Percentiles rank a stretch among this genome's conserved stretches.
phyloP scores from a whole-genome alignment of 2,329 filamentous ascomycete genomes.

The Didymella pinodella region DNA sequence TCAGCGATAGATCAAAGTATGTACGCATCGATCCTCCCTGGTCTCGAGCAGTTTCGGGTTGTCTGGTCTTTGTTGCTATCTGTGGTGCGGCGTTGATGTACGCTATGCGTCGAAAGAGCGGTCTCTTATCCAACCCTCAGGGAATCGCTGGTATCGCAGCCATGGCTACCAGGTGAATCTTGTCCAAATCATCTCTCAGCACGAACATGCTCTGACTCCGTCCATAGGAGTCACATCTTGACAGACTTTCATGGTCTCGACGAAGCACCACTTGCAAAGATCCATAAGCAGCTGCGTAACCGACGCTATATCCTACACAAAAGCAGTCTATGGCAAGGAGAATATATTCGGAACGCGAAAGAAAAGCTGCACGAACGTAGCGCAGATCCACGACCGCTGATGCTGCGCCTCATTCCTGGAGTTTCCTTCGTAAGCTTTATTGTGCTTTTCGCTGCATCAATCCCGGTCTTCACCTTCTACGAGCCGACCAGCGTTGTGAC shows the following conservation, averaged over 20 bases:
- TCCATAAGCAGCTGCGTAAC: conserved; percentile 71
- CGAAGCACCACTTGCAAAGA: conserved; percentile 69
- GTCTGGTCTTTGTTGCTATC: conserved; percentile 65
- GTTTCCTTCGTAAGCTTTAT: conserved; percentile 68
- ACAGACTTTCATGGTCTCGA: conserved; percentile 78
- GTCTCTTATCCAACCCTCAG: conserved; percentile 72
- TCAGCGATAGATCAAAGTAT: conserved; percentile 58
- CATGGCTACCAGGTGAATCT: conserved; percentile 67
- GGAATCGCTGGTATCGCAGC: conserved; percentile 77
- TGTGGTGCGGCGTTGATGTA: conserved; percentile 67
- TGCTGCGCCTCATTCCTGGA: conserved; percentile 68
- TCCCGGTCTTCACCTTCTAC: conserved; percentile 71
- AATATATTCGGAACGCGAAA: conserved; percentile 58
- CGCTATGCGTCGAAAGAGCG: conserved; percentile 69
- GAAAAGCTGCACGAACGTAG: conserved; percentile 57
- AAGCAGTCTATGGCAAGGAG: conserved; percentile 72
- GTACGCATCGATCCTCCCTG: conserved; percentile 66
- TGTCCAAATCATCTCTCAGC: too few relatives aligned
- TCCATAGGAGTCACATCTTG: conserved; percentile 68
- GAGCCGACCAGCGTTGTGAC: conserved; percentile 61
- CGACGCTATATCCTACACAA: conserved; percentile 75
- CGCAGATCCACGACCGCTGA: conserved; percentile 69
- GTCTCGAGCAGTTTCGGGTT: conserved; percentile 67
- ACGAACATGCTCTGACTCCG: background rate
- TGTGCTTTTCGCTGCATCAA: conserved; percentile 62